phyloP scores from a whole-genome alignment of 371 early-diverging fungal species.

The Syncephalastrum sp. region DNA sequence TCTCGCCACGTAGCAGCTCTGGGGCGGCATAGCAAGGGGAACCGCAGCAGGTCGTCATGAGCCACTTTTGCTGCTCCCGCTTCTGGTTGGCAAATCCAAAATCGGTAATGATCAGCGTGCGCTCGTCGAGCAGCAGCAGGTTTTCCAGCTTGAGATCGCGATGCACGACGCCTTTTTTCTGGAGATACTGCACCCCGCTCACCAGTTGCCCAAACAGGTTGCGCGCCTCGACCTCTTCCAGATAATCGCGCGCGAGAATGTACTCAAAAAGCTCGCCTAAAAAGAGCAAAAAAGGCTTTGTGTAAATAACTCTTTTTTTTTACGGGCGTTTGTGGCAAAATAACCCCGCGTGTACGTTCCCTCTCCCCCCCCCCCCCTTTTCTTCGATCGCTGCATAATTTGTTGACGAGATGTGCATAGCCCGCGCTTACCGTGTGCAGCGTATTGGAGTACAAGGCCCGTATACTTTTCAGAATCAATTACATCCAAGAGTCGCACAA shows the following conservation, averaged over 20 bases:
- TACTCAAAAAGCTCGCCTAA: conserved; percentile 63
- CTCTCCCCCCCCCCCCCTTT: too few species aligned
- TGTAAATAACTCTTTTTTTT: background rate
- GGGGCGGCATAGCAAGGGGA: conserved; percentile 97
- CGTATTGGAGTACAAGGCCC: conserved; percentile 61
- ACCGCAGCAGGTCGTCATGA: conserved; percentile 89
- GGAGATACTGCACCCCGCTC: conserved; percentile 55
- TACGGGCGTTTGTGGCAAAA: background rate
- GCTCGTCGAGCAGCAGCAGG: conserved; percentile 74
- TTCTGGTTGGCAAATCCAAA: conserved; percentile 96
- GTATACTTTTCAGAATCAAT: conserved; percentile 60
- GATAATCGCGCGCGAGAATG: conserved; percentile 48
- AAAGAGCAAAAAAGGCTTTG: conserved; percentile 4
- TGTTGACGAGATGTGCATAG: conserved; percentile 18
- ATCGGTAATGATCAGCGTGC: conserved; percentile 92
- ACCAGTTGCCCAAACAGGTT: conserved; percentile 66
- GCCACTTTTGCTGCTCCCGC: conserved; percentile 33
- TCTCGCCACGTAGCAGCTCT: conserved; percentile 87
- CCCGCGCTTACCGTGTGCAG: conserved; percentile 34
- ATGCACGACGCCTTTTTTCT: conserved; percentile 52
- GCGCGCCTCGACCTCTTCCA: conserved; percentile 54
- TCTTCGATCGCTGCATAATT: background rate
- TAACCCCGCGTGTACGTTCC: too few species aligned
- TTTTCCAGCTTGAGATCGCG: conserved; percentile 81
- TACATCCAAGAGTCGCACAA: conserved; percentile 66